Conservation (phyloP, 495 filamentous ascomycete genomes). For the Daldinia vernicosa region DNA sequence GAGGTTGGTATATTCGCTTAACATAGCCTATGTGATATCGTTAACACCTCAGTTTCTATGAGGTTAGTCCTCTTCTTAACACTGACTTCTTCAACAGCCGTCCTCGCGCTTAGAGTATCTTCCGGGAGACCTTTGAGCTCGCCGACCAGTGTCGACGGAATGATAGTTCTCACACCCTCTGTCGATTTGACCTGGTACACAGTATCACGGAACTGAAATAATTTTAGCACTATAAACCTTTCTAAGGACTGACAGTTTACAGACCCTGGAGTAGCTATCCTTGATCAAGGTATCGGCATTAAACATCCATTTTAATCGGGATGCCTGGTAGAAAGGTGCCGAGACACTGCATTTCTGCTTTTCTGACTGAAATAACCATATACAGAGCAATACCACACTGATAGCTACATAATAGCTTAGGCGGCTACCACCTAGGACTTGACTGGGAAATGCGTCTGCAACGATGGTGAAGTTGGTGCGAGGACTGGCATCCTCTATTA, state of each 20-base stretch:
- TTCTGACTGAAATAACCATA: slow-evolving; percentile 40
- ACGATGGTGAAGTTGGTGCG: slow-evolving; percentile 37
- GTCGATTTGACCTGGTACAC: slow-evolving; percentile 53
- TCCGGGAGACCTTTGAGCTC: slow-evolving; percentile 54
- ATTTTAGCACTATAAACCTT: slow-evolving; percentile 6
- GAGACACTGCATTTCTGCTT: slow-evolving; percentile 38
- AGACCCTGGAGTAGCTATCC: slow-evolving; percentile 50
- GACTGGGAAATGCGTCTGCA: slow-evolving; percentile 26
- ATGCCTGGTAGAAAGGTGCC: slow-evolving; percentile 47
- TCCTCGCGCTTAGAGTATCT: slow-evolving; percentile 48
- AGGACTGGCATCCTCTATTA: slow-evolving; percentile 36
- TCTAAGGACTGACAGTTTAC: neutral
- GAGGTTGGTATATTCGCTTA: slow-evolving; percentile 51
- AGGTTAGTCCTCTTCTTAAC: neutral
- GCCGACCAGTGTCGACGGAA: slow-evolving; percentile 47
- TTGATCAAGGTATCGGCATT: slow-evolving; percentile 46
- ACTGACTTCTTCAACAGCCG: slow-evolving; percentile 49
- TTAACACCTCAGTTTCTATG: neutral
- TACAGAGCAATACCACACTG: slow-evolving; percentile 34
- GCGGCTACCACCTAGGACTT: slow-evolving; percentile 31
- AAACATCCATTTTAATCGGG: slow-evolving; percentile 51
- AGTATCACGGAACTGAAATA: slow-evolving; percentile 46
- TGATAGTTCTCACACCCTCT: slow-evolving; percentile 50
- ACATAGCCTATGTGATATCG: slow-evolving; percentile 43
- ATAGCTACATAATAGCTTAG: slow-evolving; percentile 47